phyloP scores from a whole-genome alignment of 768 basidiomycete genomes.

The Mrakia hoshinonis region DNA sequence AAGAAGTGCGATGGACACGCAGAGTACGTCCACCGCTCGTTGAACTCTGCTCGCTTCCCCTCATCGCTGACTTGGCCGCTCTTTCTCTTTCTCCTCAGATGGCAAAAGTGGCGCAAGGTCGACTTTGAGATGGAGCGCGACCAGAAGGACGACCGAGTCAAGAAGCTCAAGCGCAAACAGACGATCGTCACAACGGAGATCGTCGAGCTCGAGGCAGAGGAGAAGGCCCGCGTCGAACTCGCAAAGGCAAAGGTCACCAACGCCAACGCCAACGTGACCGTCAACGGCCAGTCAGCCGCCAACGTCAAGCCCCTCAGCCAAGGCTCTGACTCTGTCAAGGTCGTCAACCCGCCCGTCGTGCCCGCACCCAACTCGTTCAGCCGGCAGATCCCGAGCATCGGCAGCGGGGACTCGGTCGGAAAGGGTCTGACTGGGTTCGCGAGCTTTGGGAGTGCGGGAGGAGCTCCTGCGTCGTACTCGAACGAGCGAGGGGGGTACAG shows the following conservation, averaged over 20 bases:
- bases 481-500: slow-evolving; percentile 11
- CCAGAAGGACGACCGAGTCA: neutral
- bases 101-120: slow-evolving; percentile 66
- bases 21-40: slow-evolving; percentile 46
- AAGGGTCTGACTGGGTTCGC: neutral
- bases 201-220: neutral
- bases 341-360: neutral
- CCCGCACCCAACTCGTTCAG: neutral
- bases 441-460: neutral
- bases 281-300: no score
- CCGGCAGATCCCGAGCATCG: neutral
- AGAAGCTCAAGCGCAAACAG: neutral
- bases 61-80: neutral
- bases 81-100: slow-evolving; percentile 36
- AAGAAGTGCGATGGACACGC: slow-evolving; percentile 68
- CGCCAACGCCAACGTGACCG: neutral
- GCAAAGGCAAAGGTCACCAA: neutral
- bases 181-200: neutral
- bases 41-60: neutral
- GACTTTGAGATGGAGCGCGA: slow-evolving; percentile 63
- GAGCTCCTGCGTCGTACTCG: neutral
- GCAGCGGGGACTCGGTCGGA: neutral
- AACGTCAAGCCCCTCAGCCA: neutral
- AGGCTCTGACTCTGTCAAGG: neutral
- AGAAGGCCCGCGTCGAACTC: neutral